Evolutionary conservation across 164 flowering plant genomes (phyloP).

Genomic region (Magnolia officinalis): DNA sequence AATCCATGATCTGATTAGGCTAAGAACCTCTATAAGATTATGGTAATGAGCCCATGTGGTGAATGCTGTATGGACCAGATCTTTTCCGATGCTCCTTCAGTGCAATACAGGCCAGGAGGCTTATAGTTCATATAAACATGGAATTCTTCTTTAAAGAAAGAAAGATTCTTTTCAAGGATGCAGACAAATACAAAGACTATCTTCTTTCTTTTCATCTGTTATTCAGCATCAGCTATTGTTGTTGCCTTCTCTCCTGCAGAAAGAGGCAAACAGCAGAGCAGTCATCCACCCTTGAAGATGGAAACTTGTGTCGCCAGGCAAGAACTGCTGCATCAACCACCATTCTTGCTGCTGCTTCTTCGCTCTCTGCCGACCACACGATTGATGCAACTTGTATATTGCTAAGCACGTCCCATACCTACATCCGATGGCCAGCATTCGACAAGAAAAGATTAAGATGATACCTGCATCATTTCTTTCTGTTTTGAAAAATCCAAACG

Average conservation of each 20-base stretch:
- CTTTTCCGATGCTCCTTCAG: no score
- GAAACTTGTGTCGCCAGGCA: slow-evolving; percentile 57
- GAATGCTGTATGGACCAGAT: no score
- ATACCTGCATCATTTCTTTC: no score
- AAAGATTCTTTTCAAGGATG: background rate
- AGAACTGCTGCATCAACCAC: slow-evolving; percentile 59
- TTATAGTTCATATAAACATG: no score
- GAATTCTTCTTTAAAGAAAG: slow-evolving; percentile 1
- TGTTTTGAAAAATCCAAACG: background rate
- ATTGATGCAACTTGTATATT: slow-evolving; percentile 54
- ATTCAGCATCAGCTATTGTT: background rate
- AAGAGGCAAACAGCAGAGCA: slow-evolving; percentile 67
- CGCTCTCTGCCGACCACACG: slow-evolving; percentile 38
- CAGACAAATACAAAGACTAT: background rate
- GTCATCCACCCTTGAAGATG: slow-evolving; percentile 60
- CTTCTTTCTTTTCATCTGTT: no score
- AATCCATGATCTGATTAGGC: no score
- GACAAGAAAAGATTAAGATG: no score
- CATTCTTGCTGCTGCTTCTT: slow-evolving; percentile 51
- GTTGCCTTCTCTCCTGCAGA: slow-evolving; percentile 22
- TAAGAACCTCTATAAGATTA: no score
- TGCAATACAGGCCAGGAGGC: no score
- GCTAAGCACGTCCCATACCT: slow-evolving; percentile 59
- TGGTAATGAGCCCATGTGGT: no score
- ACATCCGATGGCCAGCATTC: background rate